Percentiles rank a stretch among this genome's conserved stretches.
Conservation (phyloP, 2,329 filamentous ascomycete genomes). For the Pyricularia sp. region DNA sequence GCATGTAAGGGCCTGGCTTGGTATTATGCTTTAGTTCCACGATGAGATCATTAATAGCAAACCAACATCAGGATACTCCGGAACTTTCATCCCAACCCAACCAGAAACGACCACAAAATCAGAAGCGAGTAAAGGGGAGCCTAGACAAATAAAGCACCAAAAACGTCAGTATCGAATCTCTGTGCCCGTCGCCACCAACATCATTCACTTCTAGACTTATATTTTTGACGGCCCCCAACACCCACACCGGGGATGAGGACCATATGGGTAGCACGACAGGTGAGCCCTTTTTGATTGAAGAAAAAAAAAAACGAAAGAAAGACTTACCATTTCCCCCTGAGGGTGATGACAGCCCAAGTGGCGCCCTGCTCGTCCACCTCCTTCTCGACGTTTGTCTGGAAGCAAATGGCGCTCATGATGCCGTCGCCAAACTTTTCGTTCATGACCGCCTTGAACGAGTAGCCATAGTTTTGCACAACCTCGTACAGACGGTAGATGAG, state of each 20-base stretch:
- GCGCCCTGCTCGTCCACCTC: constrained; percentile 74
- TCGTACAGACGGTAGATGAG: constrained; percentile 86
- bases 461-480: constrained; percentile 93
- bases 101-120: not conserved
- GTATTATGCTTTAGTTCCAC: not conserved
- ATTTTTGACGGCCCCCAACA: not conserved
- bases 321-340: constrained; percentile 73
- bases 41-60: not conserved
- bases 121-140: constrained; percentile 25
- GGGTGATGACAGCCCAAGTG: constrained; percentile 72
- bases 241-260: not conserved
- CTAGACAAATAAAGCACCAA: constrained; percentile 10
- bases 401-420: constrained; percentile 93
- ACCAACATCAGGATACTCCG: not conserved
- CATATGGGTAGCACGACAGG: not conserved
- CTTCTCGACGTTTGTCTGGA: constrained; percentile 85
- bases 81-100: not conserved
- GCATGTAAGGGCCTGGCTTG: not conserved
- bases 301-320: no score
- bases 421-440: constrained; percentile 93
- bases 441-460: constrained; percentile 86
- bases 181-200: no score
- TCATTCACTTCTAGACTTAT: no score
- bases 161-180: constrained; percentile 1
- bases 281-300: no score